Conservation (phyloP, 352 stramenopile genomes). For the Pythium phragmiticola region DNA sequence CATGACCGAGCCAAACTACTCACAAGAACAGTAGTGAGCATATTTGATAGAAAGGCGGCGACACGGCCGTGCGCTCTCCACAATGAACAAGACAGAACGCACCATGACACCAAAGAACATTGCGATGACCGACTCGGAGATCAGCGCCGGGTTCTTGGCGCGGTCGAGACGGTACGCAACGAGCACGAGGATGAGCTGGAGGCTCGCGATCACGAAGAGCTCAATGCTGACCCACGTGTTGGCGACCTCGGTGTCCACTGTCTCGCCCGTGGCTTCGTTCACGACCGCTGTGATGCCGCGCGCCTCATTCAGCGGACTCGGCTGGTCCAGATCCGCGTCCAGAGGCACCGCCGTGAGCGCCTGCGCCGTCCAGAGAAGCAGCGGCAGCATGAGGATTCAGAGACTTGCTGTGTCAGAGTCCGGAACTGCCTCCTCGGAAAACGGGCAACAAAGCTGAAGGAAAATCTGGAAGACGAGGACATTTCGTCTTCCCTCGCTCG, state of each 20-base stretch:
- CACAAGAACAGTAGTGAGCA: neutral
- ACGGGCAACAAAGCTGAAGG: conserved; percentile 1
- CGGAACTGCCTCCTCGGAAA: neutral
- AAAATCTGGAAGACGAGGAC: conserved; percentile 1
- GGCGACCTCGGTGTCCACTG: conserved; percentile 20
- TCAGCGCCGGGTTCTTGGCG: conserved; percentile 55
- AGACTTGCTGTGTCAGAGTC: neutral
- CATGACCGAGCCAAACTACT: conserved; percentile 72
- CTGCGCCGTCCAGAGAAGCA: conserved; percentile 16
- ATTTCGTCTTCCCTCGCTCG: conserved; percentile 16
- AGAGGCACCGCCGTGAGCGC: conserved; percentile 8
- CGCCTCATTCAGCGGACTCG: conserved; percentile 21
- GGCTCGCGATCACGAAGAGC: conserved; percentile 76
- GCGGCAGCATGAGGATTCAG: conserved; percentile 7
- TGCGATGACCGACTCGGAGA: conserved; percentile 79
- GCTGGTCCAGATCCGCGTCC: neutral
- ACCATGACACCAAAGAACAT: conserved; percentile 86
- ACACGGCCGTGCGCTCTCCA: no score
- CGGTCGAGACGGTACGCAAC: conserved; percentile 81
- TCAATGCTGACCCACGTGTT: conserved; percentile 64
- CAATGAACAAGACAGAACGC: conserved; percentile 1
- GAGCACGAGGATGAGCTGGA: conserved; percentile 80
- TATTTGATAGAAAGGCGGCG: neutral
- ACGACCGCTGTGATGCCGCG: conserved; percentile 24
- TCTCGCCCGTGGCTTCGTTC: conserved; percentile 32